Evolutionary conservation across 179 eudicot genomes (phyloP).

Genomic region (Amaranthus tricolor): DNA sequence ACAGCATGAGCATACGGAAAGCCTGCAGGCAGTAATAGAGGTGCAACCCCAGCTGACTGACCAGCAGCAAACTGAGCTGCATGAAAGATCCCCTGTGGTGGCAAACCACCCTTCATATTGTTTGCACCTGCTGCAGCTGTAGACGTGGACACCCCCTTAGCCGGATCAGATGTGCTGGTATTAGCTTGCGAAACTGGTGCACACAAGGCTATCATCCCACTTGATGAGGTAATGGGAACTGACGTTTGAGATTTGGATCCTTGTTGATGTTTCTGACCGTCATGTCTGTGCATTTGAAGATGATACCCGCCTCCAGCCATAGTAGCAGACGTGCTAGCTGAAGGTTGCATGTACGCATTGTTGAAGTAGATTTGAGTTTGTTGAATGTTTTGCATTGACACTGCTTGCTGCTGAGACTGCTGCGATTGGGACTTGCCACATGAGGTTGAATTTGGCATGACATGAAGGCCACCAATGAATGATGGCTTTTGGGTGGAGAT

Average conservation of each 20-base stretch:
- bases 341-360: conserved; percentile 38
- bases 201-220: conserved; percentile 63
- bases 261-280: conserved; percentile 49
- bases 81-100: conserved; percentile 47
- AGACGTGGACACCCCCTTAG: conserved; percentile 67
- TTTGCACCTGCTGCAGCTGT: conserved; percentile 40
- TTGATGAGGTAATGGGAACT: conserved; percentile 43
- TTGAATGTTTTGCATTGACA: conserved; percentile 46
- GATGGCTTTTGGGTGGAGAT: conserved; percentile 54
- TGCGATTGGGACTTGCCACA: conserved; percentile 45
- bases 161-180: conserved; percentile 58
- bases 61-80: conserved; percentile 49
- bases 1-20: conserved; percentile 58
- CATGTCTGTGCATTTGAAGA: conserved; percentile 56
- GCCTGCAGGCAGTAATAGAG: conserved; percentile 49
- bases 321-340: conserved; percentile 36
- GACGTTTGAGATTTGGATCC: conserved; percentile 32
- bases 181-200: conserved; percentile 38
- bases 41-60: conserved; percentile 53
- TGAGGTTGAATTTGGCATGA: conserved; percentile 31
- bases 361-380: conserved; percentile 51
- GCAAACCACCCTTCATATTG: conserved; percentile 52
- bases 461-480: conserved; percentile 67
- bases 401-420: conserved; percentile 46
- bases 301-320: conserved; percentile 51